Evolutionary conservation across 2,329 filamentous ascomycete genomes (phyloP).

Genomic region (Alternaria brassicicola): DNA sequence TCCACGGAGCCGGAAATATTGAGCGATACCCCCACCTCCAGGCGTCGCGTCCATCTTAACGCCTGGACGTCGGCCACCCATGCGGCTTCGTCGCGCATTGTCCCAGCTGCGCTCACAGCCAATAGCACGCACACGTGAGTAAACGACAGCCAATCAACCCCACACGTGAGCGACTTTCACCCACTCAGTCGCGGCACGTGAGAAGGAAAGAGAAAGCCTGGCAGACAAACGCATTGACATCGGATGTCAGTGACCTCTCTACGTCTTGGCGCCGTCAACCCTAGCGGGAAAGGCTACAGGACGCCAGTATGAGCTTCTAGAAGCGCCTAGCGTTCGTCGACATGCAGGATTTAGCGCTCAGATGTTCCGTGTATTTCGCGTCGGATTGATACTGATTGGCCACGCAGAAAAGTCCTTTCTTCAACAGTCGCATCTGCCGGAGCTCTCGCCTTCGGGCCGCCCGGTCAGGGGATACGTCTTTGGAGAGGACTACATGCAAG

Average conservation of each 20-base stretch:
- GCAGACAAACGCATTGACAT: neutral
- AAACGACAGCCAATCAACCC: constrained; percentile 14
- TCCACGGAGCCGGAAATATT: neutral
- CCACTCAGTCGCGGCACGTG: constrained; percentile 13
- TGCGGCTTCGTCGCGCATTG: constrained; percentile 6
- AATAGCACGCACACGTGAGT: constrained; percentile 23
- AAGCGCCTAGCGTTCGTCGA: constrained; percentile 1
- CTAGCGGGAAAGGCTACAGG: constrained; percentile 4
- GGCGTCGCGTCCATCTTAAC: constrained; percentile 16
- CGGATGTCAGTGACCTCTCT: neutral
- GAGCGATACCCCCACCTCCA: constrained; percentile 2
- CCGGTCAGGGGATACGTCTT: neutral
- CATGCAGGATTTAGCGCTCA: neutral
- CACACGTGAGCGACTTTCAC: constrained; percentile 24
- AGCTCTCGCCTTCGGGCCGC: neutral
- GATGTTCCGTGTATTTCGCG: neutral
- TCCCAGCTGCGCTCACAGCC: constrained; percentile 6
- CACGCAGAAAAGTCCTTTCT: neutral
- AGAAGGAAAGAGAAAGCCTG: neutral
- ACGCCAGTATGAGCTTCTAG: constrained; percentile 16
- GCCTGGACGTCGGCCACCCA: constrained; percentile 6
- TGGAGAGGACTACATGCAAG: constrained; percentile 3
- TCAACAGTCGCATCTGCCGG: neutral
- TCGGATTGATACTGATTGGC: constrained; percentile 10
- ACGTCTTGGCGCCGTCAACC: neutral